These are phyloP conservation scores for Bullera alba DNA, from an alignment of 768 basidiomycete species.

Conservation along the genomic window DNA sequence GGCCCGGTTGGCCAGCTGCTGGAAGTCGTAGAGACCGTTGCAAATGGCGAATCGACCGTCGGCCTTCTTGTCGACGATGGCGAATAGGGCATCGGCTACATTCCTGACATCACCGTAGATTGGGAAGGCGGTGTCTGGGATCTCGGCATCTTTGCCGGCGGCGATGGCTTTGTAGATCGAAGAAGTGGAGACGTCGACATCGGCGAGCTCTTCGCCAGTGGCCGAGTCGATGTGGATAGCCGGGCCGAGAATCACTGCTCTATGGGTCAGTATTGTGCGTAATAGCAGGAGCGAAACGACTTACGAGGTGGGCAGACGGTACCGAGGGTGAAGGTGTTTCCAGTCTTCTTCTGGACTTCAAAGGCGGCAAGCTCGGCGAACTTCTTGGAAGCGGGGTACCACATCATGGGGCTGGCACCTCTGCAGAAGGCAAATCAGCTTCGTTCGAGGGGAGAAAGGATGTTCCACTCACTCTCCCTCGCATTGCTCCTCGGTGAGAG, in stretches of 20 bases:
- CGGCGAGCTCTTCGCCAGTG: slow-evolving; percentile 1
- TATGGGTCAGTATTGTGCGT: not conserved
- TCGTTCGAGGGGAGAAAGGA: not conserved
- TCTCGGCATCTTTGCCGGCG: slow-evolving; percentile 5
- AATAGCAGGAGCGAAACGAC: not conserved
- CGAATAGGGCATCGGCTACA: slow-evolving; percentile 22
- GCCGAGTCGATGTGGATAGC: slow-evolving; percentile 10
- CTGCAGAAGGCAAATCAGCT: not conserved
- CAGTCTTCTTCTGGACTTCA: slow-evolving; percentile 11
- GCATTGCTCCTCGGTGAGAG: slow-evolving; percentile 22
- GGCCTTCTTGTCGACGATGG: slow-evolving; percentile 3
- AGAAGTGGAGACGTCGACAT: slow-evolving; percentile 11
- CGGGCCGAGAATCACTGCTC: slow-evolving; percentile 27
- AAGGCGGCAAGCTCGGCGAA: slow-evolving; percentile 26
- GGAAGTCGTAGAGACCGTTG: not conserved
- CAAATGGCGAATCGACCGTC: not conserved
- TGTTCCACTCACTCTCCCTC: slow-evolving; percentile 15
- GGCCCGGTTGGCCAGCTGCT: not conserved
- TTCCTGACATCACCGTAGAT: slow-evolving; percentile 14
- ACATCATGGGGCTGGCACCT: not conserved
- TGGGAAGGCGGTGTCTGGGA: slow-evolving; percentile 5
- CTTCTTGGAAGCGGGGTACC: slow-evolving; percentile 39
- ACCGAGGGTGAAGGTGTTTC: slow-evolving; percentile 15
- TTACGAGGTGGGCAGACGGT: slow-evolving; percentile 26
- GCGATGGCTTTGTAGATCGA: slow-evolving; percentile 1